phyloP scores from a whole-genome alignment of 2,329 filamentous ascomycete genomes.

The Penicillium hordei region DNA sequence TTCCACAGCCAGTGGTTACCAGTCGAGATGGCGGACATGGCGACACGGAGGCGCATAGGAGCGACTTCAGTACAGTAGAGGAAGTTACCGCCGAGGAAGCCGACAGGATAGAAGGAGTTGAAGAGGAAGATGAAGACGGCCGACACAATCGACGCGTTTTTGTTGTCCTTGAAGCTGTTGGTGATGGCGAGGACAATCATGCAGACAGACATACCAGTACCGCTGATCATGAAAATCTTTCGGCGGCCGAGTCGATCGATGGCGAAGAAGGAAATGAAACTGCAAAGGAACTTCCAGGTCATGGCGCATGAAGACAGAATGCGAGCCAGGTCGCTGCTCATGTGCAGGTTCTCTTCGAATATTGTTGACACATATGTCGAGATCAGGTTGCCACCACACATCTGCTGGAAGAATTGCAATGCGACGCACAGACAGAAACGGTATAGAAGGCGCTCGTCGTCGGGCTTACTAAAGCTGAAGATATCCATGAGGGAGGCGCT shows the following conservation, averaged over 20 bases:
- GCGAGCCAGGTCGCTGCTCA: constrained; percentile 24
- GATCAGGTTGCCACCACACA: constrained; percentile 26
- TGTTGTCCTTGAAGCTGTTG: constrained; percentile 33
- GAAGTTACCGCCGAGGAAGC: constrained; percentile 26
- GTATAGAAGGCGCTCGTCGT: constrained; percentile 38
- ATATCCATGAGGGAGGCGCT: constrained; percentile 53
- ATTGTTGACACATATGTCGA: constrained; percentile 24
- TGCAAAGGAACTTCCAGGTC: constrained; percentile 58
- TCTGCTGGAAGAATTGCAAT: constrained; percentile 26
- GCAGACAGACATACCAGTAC: constrained; percentile 54
- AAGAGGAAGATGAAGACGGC: constrained; percentile 26
- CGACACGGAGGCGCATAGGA: constrained; percentile 26
- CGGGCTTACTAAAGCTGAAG: constrained; percentile 52
- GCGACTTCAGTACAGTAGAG: constrained; percentile 28
- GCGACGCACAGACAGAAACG: constrained; percentile 22
- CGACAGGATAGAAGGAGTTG: constrained; percentile 26
- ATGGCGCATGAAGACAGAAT: constrained; percentile 52
- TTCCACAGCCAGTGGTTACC: constrained; percentile 28
- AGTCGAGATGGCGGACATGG: constrained; percentile 25
- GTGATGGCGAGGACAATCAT: constrained; percentile 54
- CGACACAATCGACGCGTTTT: constrained; percentile 15
- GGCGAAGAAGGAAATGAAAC: constrained; percentile 52
- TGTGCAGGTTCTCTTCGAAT: constrained; percentile 24
- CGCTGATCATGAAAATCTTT: constrained; percentile 56
- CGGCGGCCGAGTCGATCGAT: constrained; percentile 54